Evolutionary conservation across 441 rosid genomes (phyloP), one percentile per base, ranked within the genome.

Genomic region (Pelargonium exstipulatum): DNA sequence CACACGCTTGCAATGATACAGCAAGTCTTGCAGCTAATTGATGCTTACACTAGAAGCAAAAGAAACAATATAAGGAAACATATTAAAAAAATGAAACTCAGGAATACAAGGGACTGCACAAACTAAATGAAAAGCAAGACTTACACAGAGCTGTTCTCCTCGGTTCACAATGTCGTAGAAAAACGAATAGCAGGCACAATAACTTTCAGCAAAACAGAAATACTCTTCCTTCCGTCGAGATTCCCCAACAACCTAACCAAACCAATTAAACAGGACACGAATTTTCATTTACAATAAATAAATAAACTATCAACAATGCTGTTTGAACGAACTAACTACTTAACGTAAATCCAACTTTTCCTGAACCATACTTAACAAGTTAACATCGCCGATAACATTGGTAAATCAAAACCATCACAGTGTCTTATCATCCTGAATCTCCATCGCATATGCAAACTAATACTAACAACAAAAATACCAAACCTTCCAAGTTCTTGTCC

Each of bases 181-280:
- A 85, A 93, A 90, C n/a, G 94, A 88, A 65, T 86, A 90, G 68
- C 98, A 88, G 74, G 83, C 95, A 70, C 97, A 88, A 69, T 86
- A 88, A 66, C 86, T 80, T 77, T 83, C 87, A 0, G 92, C 80
- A 60, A 90, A 87, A 75, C 97, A 93, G 48, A 83, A 76, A 75
- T 93, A 88, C 78, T 91, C 95, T 83, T 91, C 98, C 77, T 87
- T 87, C 79, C 83, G 86, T 64, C 87, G 80, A 13, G 96, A 89
- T 83, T 89, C 98, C 69, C 97, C 96, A 4, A 91, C 83, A 64
- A 91, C 92, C 98, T 91, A 67, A 22, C 0, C 37, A 58, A 12
- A 66, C 17, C 48, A 20, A 37, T 22, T 13, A 49, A 43, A 53
- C 14, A 65, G 20, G 10, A 13, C 60, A 58, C 10, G 20, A 16